A percentile compares a stretch with the other conserved stretches of the same genome.
Evolutionary conservation across 2,329 filamentous ascomycete species (phyloP).

Genomic region (Coleophoma cylindrospora): DNA sequence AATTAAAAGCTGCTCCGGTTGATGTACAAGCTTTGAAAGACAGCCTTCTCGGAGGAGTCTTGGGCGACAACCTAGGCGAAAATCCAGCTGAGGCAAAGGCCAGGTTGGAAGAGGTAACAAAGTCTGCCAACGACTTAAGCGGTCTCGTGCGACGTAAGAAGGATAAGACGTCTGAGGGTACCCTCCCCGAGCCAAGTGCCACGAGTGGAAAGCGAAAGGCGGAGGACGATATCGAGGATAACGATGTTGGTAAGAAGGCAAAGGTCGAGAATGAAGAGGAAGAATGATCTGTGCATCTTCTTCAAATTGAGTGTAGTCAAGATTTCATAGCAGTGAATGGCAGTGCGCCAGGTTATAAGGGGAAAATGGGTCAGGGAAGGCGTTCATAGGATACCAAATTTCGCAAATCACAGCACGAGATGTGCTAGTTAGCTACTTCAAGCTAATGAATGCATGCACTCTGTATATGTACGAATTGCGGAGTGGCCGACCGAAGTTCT

Average conservation of each 20-base stretch:
- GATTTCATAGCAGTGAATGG: not conserved
- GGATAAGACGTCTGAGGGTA: slow-evolving; percentile 29
- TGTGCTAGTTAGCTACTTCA: not conserved
- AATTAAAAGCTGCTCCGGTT: slow-evolving; percentile 60
- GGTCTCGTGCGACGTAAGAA: slow-evolving; percentile 69
- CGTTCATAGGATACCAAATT: not conserved
- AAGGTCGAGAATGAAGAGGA: slow-evolving; percentile 19
- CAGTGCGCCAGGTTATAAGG: not conserved
- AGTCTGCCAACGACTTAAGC: slow-evolving; percentile 69
- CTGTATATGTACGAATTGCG: no score
- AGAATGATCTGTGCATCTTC: not conserved
- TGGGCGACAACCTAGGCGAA: slow-evolving; percentile 60
- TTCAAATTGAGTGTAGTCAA: not conserved
- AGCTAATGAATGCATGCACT: not conserved
- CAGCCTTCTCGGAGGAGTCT: slow-evolving; percentile 49
- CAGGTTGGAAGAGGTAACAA: slow-evolving; percentile 66
- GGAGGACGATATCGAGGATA: slow-evolving; percentile 27
- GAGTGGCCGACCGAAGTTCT: no score
- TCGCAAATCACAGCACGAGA: not conserved
- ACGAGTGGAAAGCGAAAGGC: slow-evolving; percentile 51
- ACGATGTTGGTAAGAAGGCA: slow-evolving; percentile 25
- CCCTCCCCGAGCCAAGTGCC: slow-evolving; percentile 20
- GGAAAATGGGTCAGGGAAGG: not conserved
- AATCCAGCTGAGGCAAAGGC: slow-evolving; percentile 55
- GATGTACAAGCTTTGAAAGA: slow-evolving; percentile 49